Evolutionary conservation across 2,329 filamentous ascomycete species (phyloP).

Genomic region (Helotiales sp.): DNA sequence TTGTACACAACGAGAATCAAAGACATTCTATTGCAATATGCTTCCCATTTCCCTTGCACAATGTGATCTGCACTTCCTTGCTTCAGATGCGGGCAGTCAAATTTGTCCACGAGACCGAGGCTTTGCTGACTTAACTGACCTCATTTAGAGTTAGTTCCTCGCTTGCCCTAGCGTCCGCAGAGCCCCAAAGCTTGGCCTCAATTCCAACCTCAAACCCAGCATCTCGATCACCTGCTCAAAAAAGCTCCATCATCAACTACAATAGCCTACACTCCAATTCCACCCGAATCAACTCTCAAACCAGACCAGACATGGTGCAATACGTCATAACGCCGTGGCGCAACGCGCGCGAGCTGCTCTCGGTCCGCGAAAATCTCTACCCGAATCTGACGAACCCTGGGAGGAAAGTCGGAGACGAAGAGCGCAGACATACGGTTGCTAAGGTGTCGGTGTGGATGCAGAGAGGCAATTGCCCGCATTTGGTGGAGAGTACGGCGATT

Average conservation of each 20-base stretch:
- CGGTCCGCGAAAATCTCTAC: conserved; percentile 70
- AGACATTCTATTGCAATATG: not conserved
- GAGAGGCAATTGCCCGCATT: conserved; percentile 75
- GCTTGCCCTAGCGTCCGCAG: conserved; percentile 20
- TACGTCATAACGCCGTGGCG: conserved; percentile 79
- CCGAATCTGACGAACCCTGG: conserved; percentile 47
- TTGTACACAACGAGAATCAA: conserved; percentile 15
- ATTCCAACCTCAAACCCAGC: conserved; percentile 10
- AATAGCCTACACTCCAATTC: not conserved
- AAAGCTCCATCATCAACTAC: not conserved
- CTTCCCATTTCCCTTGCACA: not conserved
- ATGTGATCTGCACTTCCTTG: not conserved
- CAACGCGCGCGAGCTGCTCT: conserved; percentile 66
- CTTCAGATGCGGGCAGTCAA: not conserved
- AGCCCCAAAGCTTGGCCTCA: conserved; percentile 34
- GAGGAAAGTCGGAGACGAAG: conserved; percentile 62
- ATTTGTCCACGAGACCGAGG: not conserved
- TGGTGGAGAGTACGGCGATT: conserved; percentile 79
- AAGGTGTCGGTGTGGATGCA: conserved; percentile 72
- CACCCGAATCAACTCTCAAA: not conserved
- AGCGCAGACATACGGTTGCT: conserved; percentile 57
- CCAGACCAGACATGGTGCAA: conserved; percentile 60
- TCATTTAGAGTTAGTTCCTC: conserved; percentile 12
- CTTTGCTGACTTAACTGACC: not conserved
- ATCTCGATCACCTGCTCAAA: conserved; percentile 5